Evolutionary conservation across 305 asterid genomes (phyloP), one percentile per base, ranked within the genome.

Genomic region (Fraxinus baroniana): DNA sequence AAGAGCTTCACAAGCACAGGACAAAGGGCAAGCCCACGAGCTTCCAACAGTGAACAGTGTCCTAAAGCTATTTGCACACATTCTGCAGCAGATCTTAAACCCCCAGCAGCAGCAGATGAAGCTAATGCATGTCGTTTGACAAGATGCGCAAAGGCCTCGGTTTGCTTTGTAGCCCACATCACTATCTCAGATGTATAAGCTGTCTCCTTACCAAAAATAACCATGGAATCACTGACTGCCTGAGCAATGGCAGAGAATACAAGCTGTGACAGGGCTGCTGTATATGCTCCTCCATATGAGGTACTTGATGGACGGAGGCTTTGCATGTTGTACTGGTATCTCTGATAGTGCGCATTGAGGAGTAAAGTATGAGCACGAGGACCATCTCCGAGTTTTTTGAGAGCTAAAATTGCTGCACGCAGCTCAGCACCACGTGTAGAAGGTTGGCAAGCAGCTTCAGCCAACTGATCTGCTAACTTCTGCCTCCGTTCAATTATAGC

Each of bases 31-130:
- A 96, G 97, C 76, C 99, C 98, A 77, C 97, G 98, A 78, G 90
- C 95, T 89, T 96, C 99, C 89, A 96, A 88, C 88, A 94, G 83
- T 12, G 95, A 91, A 89, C 99, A 96, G 88, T 94, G 99, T 60
- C 98, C 99, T 79, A 96, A 88, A 82, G 99, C 98, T 82, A 96
- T 96, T 88, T 94, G 99, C 84, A 93, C 99, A 87, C 99, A 96
- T 89, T 96, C 99, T 81, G 99, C 99, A 86, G 99, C 98, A 76
- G 99, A 95, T 88, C 99, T 90, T 88, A 96, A 89, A 83, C 98
- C 99, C 36, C 99, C 99, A 79, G 98, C 98, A 87, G 98, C 99
- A 6, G 99, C 98, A 66, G 98, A 96, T 41, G 99, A 96, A 74
- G 98, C 95, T 82, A 96, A 89, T 73, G 99, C 99, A 81, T 94